Conservation (phyloP, 345 rosid genomes). For the Euphorbia lathyris region DNA sequence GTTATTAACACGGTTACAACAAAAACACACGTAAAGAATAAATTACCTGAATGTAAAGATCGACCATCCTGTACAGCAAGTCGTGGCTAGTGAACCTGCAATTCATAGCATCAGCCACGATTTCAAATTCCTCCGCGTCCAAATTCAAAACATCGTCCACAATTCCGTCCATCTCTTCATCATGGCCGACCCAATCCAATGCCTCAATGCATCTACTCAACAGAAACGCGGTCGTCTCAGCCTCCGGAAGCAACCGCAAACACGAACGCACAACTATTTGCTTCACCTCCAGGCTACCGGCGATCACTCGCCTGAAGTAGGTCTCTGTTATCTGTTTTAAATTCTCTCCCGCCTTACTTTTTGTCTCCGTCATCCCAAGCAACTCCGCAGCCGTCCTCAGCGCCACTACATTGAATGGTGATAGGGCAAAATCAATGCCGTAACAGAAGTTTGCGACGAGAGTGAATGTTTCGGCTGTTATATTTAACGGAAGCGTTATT, state of each 20-base stretch:
- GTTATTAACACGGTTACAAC: too few species aligned
- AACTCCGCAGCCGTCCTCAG: slow-evolving; percentile 64
- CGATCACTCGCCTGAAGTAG: slow-evolving; percentile 51
- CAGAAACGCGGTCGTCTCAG: slow-evolving; percentile 56
- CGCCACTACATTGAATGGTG: slow-evolving; percentile 70
- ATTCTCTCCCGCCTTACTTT: slow-evolving; percentile 36
- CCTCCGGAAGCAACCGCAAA: slow-evolving; percentile 61
- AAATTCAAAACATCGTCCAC: slow-evolving; percentile 49
- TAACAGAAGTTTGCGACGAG: slow-evolving; percentile 59
- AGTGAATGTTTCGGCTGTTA: slow-evolving; percentile 67
- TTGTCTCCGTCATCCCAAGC: slow-evolving; percentile 51
- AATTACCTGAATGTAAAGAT: slow-evolving; percentile 64
- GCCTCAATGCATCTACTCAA: slow-evolving; percentile 60
- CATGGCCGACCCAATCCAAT: slow-evolving; percentile 28
- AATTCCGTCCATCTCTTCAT: slow-evolving; percentile 35
- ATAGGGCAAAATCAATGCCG: slow-evolving; percentile 46
- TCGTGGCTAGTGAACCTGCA: slow-evolving; percentile 56
- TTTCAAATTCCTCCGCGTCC: slow-evolving; percentile 43
- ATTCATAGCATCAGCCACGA: slow-evolving; percentile 52
- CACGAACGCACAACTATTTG: slow-evolving; percentile 56
- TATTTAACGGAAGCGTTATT: slow-evolving; percentile 67
- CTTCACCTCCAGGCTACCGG: slow-evolving; percentile 40
- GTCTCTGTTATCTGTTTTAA: slow-evolving; percentile 54
- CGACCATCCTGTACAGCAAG: slow-evolving; percentile 56
- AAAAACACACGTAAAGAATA: too few species aligned